phyloP scores from a whole-genome alignment of 441 rosid species.

The Biscutella laevigata region DNA sequence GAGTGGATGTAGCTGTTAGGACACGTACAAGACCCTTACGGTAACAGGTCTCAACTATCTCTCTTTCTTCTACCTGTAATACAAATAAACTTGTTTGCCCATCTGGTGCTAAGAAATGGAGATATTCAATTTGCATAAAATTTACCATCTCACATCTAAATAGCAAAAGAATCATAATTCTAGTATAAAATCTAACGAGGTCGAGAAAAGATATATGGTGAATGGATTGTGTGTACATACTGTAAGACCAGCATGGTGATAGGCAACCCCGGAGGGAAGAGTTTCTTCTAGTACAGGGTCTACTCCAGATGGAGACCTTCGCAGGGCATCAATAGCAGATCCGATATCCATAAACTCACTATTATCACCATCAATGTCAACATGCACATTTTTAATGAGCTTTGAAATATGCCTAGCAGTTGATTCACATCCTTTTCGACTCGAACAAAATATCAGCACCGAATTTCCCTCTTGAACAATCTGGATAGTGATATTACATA shows the following conservation, averaged over 20 bases:
- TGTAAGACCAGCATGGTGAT: slow-evolving; percentile 98
- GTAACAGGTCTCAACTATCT: slow-evolving; percentile 85
- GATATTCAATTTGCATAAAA: slow-evolving; percentile 10
- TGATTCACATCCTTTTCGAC: slow-evolving; percentile 98
- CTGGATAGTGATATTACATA: slow-evolving; percentile 35
- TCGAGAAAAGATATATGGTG: slow-evolving; percentile 9
- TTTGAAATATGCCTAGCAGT: slow-evolving; percentile 85
- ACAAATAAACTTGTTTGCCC: slow-evolving; percentile 7
- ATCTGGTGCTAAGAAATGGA: not conserved
- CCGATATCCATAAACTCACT: slow-evolving; percentile 56
- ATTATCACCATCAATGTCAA: slow-evolving; percentile 34
- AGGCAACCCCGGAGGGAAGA: slow-evolving; percentile 91
- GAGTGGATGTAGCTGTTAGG: slow-evolving; percentile 95
- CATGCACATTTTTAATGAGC: slow-evolving; percentile 55
- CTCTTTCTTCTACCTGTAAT: slow-evolving; percentile 92
- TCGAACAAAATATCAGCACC: slow-evolving; percentile 89
- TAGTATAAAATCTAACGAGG: not conserved
- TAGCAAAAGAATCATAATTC: not conserved
- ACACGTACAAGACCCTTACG: slow-evolving; percentile 84
- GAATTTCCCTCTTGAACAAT: slow-evolving; percentile 96
- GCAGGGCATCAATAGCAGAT: slow-evolving; percentile 73
- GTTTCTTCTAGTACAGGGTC: slow-evolving; percentile 90
- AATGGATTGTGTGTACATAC: slow-evolving; percentile 45
- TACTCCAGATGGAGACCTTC: slow-evolving; percentile 80
- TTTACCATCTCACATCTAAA: slow-evolving; percentile 4